Conservation (phyloP, 2,329 filamentous ascomycete genomes). For the Talaromyces sp. region DNA sequence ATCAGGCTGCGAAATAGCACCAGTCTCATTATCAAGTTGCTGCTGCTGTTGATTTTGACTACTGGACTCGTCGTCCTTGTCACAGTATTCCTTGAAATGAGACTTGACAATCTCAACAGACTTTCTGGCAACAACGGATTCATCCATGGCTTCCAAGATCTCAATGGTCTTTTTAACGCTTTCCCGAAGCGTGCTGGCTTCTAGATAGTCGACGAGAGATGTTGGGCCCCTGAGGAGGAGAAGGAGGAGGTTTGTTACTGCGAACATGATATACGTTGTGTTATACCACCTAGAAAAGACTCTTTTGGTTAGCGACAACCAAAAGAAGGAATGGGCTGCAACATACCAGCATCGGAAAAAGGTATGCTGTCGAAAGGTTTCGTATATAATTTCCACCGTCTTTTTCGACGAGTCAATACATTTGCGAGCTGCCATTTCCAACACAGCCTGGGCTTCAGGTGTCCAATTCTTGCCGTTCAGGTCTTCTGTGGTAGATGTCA, state of each 20-base stretch:
- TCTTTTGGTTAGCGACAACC: neutral
- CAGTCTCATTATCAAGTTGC: conserved; percentile 4
- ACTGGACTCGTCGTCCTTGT: conserved; percentile 9
- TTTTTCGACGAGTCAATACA: conserved; percentile 35
- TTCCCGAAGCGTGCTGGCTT: conserved; percentile 22
- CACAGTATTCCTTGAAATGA: conserved; percentile 26
- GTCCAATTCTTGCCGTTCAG: conserved; percentile 15
- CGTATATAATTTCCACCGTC: conserved; percentile 37
- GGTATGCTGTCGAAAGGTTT: conserved; percentile 33
- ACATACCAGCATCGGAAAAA: conserved; percentile 40
- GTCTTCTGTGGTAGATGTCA: conserved; percentile 23
- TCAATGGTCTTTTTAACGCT: conserved; percentile 35
- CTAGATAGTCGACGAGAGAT: conserved; percentile 13
- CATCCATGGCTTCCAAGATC: conserved; percentile 39
- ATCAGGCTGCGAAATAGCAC: conserved; percentile 10
- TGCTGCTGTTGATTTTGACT: neutral
- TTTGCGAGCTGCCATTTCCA: conserved; percentile 29
- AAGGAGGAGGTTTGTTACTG: conserved; percentile 33
- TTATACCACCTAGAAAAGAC: conserved; percentile 35
- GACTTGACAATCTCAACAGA: conserved; percentile 33
- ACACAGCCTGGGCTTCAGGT: neutral
- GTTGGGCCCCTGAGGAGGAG: conserved; percentile 27
- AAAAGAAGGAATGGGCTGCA: neutral
- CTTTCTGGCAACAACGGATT: conserved; percentile 35
- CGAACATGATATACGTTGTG: conserved; percentile 38